Evolutionary conservation across 768 basidiomycete species (phyloP).

Genomic region (Mycena galopus): DNA sequence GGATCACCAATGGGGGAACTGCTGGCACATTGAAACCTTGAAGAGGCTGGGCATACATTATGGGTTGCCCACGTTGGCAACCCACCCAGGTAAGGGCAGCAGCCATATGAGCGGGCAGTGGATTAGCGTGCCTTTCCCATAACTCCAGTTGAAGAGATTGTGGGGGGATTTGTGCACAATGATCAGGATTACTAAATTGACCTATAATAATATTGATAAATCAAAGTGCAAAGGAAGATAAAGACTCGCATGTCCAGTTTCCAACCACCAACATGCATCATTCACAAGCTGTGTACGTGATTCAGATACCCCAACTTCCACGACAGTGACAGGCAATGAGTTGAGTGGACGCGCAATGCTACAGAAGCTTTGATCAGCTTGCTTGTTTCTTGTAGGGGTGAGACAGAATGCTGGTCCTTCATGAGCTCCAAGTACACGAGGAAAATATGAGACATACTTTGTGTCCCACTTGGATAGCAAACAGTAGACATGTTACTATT

Average conservation of each 20-base stretch:
- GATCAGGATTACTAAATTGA: not conserved
- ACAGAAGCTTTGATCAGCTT: not conserved
- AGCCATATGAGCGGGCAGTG: not conserved
- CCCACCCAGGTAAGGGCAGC: not conserved
- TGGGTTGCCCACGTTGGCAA: not conserved
- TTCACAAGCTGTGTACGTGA: not conserved
- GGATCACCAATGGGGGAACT: not conserved
- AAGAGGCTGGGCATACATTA: not conserved
- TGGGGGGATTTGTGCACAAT: not conserved
- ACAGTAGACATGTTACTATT: not conserved
- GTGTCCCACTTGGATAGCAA: not conserved
- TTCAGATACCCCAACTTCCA: slow-evolving; percentile 1
- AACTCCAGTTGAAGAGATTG: not conserved
- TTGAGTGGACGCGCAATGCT: not conserved
- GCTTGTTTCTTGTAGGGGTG: not conserved
- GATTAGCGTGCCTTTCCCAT: slow-evolving; percentile 1
- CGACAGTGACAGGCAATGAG: not conserved
- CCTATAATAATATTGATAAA: no score
- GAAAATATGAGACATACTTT: not conserved
- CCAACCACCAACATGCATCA: no score
- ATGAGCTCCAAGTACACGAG: not conserved
- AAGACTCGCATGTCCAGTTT: no score
- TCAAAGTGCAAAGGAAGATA: no score
- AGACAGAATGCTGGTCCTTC: not conserved
- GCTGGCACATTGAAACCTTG: not conserved